Evolutionary conservation across 495 filamentous ascomycete species (phyloP), one percentile per base, ranked within the genome.

Genomic region (Massariosphaeria phaeospora): DNA sequence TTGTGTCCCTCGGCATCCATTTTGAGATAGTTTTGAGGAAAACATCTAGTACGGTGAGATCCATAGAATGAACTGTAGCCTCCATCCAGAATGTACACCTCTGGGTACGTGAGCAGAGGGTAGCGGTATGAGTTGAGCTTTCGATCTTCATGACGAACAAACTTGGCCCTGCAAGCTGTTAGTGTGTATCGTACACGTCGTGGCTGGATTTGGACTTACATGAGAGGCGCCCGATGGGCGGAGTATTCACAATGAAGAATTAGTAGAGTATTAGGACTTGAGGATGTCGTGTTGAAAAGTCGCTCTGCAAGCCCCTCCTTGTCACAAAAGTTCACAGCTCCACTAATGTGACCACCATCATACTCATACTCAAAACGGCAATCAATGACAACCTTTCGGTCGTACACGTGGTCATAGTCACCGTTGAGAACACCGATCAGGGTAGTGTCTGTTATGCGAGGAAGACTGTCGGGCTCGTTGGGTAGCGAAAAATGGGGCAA

Each of bases 281-380:
- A 70, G 24, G 70, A 71, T 25, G 51, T n/a, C n/a, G n/a, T 38
- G 39, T 79, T 72, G 68, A 99, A 95, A 9, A 99, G 79, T 42
- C 89, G 78, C 44, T 73, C 72, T 0, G 90, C 82, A 53, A 99
- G 74, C 26, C 81, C 69, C 58, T 97, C 91, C 70, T 95, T 97
- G 70, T 95, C 88, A 66, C 96, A 96, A 73, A 86, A 89, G 72
- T 99, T 99, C 64, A 95, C 72, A 27, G 94, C 94, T 0, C 86
- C 86, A 42, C 86, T 78, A 57, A 99, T 95, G 66, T 99, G 94
- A 15, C 94, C 94, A 38, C 94, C 94, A 26, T 95, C 84, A 68
- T 91, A 99, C 71, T 99, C 94, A 68, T 97, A 99, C 70, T 97
- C 94, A 67, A 99, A 99, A 10, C 93, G 86, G 66, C 94, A 99